Evolutionary conservation across 495 filamentous ascomycete species (phyloP).

Genomic region (Hypoxylon subgilvum): DNA sequence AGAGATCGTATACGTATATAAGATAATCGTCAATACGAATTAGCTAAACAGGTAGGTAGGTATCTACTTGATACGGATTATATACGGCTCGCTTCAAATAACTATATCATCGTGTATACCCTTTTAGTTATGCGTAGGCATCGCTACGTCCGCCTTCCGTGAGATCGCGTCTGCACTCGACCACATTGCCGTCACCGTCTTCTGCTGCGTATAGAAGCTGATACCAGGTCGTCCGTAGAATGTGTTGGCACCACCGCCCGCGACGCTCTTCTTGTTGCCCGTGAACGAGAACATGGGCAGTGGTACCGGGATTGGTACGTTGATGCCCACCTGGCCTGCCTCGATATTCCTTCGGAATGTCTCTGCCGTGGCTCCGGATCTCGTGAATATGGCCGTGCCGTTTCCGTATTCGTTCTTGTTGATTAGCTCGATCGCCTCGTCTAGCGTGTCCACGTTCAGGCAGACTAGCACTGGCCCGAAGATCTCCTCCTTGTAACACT

Average conservation of each 20-base stretch:
- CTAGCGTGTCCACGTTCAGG: conserved; percentile 80
- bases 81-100: background rate
- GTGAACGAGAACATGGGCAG: conserved; percentile 97
- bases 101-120: conserved; percentile 6
- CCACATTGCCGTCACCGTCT: conserved; percentile 97
- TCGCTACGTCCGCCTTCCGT: conserved; percentile 82
- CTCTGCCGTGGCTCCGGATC: conserved; percentile 64
- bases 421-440: conserved; percentile 73
- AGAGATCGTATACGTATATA: too few species aligned
- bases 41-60: too few species aligned
- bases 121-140: conserved; percentile 79
- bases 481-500: conserved; percentile 95
- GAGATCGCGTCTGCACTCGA: conserved; percentile 79
- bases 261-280: conserved; percentile 95
- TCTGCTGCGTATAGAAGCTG: conserved; percentile 94
- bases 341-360: conserved; percentile 70
- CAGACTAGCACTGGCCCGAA: conserved; percentile 95
- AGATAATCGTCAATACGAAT: too few species aligned
- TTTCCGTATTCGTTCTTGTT: conserved; percentile 72
- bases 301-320: conserved; percentile 84
- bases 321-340: conserved; percentile 80
- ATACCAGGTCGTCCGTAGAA: conserved; percentile 94
- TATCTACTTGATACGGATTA: background rate
- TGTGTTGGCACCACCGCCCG: conserved; percentile 89
- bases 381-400: conserved; percentile 69